phyloP scores from a whole-genome alignment of 768 basidiomycete species.

The Coprinopsis strossmayeri region DNA sequence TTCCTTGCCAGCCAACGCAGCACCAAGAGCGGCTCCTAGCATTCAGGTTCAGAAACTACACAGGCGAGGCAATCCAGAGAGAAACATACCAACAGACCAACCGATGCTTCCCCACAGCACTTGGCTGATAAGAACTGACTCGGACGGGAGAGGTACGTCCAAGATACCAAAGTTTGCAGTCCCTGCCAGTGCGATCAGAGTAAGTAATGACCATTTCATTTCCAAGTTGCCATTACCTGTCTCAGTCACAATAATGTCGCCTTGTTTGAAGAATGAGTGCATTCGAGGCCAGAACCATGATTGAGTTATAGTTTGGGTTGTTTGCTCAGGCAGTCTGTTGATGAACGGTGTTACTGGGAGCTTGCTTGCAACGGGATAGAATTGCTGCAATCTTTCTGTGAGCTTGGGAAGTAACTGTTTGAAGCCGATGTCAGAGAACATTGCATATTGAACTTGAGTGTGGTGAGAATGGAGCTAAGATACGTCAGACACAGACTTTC shows the following conservation, averaged over 20 bases:
- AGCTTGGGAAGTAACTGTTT: conserved; percentile 71
- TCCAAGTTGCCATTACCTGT: conserved; percentile 45
- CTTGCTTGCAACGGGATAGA: conserved; percentile 30
- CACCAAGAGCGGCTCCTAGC: conserved; percentile 60
- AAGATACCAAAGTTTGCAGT: conserved; percentile 84
- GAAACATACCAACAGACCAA: conserved; percentile 64
- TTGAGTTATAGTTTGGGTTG: conserved; percentile 56
- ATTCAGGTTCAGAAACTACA: too few species aligned
- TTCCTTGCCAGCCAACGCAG: conserved; percentile 74
- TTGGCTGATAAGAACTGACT: conserved; percentile 61
- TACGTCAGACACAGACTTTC: background rate
- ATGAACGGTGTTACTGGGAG: conserved; percentile 41
- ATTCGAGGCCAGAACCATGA: conserved; percentile 82
- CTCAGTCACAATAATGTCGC: conserved; percentile 81
- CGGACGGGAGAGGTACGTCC: conserved; percentile 72
- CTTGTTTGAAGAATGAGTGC: conserved; percentile 59
- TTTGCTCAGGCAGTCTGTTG: conserved; percentile 43
- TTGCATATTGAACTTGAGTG: conserved; percentile 57
- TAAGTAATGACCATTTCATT: too few species aligned
- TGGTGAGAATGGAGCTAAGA: conserved; percentile 70
- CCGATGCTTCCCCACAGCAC: conserved; percentile 93
- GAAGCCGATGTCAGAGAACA: conserved; percentile 66
- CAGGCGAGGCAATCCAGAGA: background rate
- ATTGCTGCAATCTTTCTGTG: conserved; percentile 43
- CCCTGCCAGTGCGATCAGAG: conserved; percentile 26